Conservation (phyloP, 192 early-diverging fungal species). For the Backusella liffmaniae region DNA sequence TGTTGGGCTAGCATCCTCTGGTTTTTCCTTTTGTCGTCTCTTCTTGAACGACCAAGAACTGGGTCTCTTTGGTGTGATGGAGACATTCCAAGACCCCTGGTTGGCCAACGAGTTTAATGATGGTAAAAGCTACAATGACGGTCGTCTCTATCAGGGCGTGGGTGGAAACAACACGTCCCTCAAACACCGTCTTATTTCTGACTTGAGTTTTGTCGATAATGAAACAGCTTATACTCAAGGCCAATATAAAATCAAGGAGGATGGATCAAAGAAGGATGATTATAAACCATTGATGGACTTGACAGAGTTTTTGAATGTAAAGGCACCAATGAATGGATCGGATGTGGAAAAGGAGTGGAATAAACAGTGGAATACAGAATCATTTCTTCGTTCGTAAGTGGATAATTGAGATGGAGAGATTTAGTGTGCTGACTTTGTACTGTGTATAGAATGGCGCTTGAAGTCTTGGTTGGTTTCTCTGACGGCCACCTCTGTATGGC, state of each 20-base stretch:
- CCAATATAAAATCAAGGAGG: conserved; percentile 11
- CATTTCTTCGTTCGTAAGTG: conserved; percentile 17
- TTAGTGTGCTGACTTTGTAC: too few species aligned
- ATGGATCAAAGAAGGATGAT: background rate
- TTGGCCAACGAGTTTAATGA: conserved; percentile 3
- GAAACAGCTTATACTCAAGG: background rate
- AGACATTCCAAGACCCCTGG: conserved; percentile 18
- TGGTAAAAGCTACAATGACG: background rate
- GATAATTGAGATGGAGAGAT: too few species aligned
- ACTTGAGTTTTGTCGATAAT: conserved; percentile 3
- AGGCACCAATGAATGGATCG: background rate
- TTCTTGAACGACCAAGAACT: conserved; percentile 13
- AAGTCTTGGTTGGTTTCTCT: conserved; percentile 9
- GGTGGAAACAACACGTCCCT: background rate
- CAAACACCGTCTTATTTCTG: background rate
- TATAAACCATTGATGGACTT: background rate
- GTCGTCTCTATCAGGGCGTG: conserved; percentile 19
- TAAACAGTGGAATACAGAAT: conserved; percentile 8
- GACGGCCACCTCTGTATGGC: conserved; percentile 20
- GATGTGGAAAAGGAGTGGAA: background rate
- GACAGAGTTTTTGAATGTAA: conserved; percentile 16
- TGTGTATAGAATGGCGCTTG: conserved; percentile 10
- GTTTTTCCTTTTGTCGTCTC: conserved; percentile 1
- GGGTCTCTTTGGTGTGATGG: conserved; percentile 22
- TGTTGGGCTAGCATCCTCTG: conserved; percentile 8